phyloP scores from a whole-genome alignment of 768 basidiomycete species.

The Brasilioporus rufonigricans region DNA sequence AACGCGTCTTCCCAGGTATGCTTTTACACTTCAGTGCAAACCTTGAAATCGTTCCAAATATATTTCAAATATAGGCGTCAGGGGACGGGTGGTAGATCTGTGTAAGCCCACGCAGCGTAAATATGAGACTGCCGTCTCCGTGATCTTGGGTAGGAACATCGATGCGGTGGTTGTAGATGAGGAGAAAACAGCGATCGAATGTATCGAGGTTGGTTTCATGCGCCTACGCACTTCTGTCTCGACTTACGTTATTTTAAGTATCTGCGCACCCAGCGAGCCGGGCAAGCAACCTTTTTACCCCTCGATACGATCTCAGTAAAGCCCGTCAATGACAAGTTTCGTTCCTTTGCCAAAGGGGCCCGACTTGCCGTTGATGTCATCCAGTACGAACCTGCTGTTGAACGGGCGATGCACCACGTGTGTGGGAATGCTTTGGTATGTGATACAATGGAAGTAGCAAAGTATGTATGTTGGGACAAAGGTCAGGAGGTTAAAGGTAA shows the following conservation, averaged over 20 bases:
- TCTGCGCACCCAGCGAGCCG: conserved; percentile 91
- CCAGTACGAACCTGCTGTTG: conserved; percentile 77
- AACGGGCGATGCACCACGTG: conserved; percentile 94
- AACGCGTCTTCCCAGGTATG: conserved; percentile 85
- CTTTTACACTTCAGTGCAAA: background rate
- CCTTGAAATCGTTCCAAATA: background rate
- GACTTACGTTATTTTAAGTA: conserved; percentile 49
- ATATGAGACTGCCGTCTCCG: conserved; percentile 89
- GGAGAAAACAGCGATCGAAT: conserved; percentile 96
- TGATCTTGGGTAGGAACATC: conserved; percentile 90
- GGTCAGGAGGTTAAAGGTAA: conserved; percentile 95
- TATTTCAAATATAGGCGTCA: conserved; percentile 57
- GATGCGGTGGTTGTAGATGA: conserved; percentile 96
- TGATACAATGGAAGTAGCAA: conserved; percentile 92
- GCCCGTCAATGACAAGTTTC: conserved; percentile 90
- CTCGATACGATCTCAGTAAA: conserved; percentile 97
- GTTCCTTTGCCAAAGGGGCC: conserved; percentile 86
- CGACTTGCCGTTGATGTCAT: conserved; percentile 86
- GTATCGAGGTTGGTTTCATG: conserved; percentile 72
- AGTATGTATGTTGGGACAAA: conserved; percentile 89
- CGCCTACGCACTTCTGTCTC: background rate
- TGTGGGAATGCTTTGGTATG: conserved; percentile 95
- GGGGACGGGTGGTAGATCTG: conserved; percentile 88
- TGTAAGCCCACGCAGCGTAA: conserved; percentile 93
- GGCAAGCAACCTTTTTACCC: conserved; percentile 96